phyloP scores from a whole-genome alignment of 805 yeast genomes.

The Kregervanrija pseudodelftensis region DNA sequence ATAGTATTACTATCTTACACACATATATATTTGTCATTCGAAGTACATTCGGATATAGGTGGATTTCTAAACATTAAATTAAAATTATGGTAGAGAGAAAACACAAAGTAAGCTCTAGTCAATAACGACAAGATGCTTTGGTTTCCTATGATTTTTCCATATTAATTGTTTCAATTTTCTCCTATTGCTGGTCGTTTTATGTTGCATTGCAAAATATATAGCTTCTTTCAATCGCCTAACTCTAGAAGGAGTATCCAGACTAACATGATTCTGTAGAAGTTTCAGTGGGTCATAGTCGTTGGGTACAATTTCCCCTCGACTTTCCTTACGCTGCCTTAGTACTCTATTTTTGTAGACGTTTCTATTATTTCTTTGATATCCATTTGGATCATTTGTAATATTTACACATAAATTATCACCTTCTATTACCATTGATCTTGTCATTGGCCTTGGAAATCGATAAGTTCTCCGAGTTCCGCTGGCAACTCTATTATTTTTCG shows the following conservation, averaged over 20 bases:
- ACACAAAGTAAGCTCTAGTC: too few relatives aligned
- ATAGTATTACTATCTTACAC: too few relatives aligned
- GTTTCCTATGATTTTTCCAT: too few relatives aligned
- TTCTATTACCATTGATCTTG: constrained; percentile 4
- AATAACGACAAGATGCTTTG: too few relatives aligned
- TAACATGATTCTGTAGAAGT: constrained; percentile 4
- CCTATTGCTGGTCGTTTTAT: too few relatives aligned
- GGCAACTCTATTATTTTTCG: neutral
- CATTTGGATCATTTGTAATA: neutral
- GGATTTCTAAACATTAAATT: too few relatives aligned
- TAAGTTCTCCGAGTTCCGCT: too few relatives aligned
- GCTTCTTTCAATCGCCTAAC: constrained; percentile 22
- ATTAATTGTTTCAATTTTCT: too few relatives aligned
- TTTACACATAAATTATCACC: neutral
- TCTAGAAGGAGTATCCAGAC: constrained; percentile 19
- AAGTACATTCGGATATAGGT: too few relatives aligned
- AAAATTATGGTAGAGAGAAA: too few relatives aligned
- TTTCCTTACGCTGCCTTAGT: neutral
- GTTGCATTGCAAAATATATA: constrained; percentile 1
- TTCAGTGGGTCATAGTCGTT: constrained; percentile 5
- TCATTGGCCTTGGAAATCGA: constrained; percentile 3
- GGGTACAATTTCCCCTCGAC: constrained; percentile 1
- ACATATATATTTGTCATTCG: too few relatives aligned
- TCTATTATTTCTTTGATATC: neutral
- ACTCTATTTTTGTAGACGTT: neutral